phyloP scores from a whole-genome alignment of 129 eudicot species.

The Flaveria ramosissima region DNA sequence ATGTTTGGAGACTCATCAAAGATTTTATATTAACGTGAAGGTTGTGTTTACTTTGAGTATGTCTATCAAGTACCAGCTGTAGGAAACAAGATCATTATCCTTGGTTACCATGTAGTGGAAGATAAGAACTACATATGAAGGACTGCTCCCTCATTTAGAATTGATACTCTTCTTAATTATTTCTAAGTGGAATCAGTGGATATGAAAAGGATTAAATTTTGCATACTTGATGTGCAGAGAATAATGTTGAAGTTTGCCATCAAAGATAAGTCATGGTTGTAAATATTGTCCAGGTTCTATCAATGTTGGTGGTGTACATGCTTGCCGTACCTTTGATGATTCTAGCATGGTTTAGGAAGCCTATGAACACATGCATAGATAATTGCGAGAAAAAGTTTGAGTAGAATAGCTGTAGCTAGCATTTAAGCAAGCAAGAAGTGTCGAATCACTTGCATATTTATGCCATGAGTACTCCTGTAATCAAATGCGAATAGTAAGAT shows the following conservation, averaged over 20 bases:
- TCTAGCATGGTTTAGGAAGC: neutral
- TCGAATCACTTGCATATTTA: neutral
- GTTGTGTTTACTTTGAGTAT: too few species aligned
- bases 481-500: neutral
- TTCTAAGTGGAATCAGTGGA: neutral
- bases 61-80: too few species aligned
- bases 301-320: neutral
- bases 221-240: neutral
- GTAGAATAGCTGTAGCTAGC: neutral
- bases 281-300: neutral
- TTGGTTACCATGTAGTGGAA: neutral
- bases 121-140: too few species aligned
- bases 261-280: neutral
- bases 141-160: neutral
- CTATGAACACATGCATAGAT: neutral
- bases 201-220: neutral
- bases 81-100: neutral
- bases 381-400: neutral
- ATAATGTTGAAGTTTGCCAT: conserved; percentile 1
- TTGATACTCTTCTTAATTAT: neutral
- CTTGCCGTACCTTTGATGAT: neutral
- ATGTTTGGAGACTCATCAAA: too few species aligned
- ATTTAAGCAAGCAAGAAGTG: neutral
- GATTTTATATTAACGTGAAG: too few species aligned
- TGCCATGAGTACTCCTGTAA: neutral